Evolutionary conservation across 2,329 filamentous ascomycete genomes (phyloP).

Genomic region (Daldinia sp.): DNA sequence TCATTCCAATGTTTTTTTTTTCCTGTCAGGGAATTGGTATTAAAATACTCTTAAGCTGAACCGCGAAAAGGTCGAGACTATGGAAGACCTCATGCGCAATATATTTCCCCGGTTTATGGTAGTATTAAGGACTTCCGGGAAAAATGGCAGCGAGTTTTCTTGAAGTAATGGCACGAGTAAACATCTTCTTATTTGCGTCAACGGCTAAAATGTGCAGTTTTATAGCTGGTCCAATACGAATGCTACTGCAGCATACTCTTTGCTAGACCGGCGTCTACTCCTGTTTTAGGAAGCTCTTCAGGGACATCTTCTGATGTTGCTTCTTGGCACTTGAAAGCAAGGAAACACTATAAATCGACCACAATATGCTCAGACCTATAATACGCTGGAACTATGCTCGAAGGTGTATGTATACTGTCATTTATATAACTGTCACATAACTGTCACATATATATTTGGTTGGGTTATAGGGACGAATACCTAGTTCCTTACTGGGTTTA

Average conservation of each 20-base stretch:
- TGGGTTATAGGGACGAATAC: not conserved
- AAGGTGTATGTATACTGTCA: not conserved
- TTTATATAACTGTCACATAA: not conserved
- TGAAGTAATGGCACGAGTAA: slow-evolving; percentile 10
- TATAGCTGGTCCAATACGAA: slow-evolving; percentile 4
- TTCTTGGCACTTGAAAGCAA: not conserved
- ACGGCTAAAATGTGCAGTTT: slow-evolving; percentile 31
- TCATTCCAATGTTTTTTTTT: not conserved
- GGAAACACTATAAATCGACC: not conserved
- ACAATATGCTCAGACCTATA: not conserved
- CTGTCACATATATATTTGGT: not conserved
- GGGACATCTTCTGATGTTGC: not conserved
- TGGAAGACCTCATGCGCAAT: not conserved
- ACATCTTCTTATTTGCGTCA: slow-evolving; percentile 3
- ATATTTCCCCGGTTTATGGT: slow-evolving; percentile 28
- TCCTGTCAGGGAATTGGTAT: not conserved
- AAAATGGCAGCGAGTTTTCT: slow-evolving; percentile 14
- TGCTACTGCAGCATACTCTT: slow-evolving; percentile 6
- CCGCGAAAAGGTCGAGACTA: slow-evolving; percentile 17
- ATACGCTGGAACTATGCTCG: not conserved
- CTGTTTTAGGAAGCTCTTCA: not conserved
- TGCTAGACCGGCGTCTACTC: not conserved
- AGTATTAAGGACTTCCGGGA: slow-evolving; percentile 18
- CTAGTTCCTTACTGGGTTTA: not conserved
- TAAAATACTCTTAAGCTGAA: slow-evolving; percentile 19